Base-by-base conservation (phyloP, 2,329 filamentous ascomycete species). In the Paraphaeosphaeria minitans region DNA sequence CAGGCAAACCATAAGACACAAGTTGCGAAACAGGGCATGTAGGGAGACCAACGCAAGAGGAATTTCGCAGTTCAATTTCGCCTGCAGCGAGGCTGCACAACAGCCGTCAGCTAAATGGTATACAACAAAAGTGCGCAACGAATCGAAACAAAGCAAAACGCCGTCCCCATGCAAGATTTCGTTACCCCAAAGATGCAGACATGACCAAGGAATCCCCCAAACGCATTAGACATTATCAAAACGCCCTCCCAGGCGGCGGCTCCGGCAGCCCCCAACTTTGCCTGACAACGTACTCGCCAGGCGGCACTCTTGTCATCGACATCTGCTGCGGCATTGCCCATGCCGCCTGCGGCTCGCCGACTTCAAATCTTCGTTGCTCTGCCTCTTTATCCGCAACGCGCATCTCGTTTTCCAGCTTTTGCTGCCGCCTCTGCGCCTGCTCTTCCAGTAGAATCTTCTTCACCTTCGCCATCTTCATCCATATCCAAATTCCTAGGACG, bases 371-470 rank as follows among this genome's bases (percentile, higher is more conserved):
- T 31, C 58, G 13, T 33, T 55, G 46, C 22, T 35, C 54, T 0
- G 58, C 58, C 45, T 54, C 54, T 16, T 57, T 52, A 37, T 60
- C 58, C 13, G 46, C 21, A 22, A 35, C 24, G 31, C 29, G 50
- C 51, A 57, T 56, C 48, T 60, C 58, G 13, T 54, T 55, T 8
- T 31, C 21, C 19, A 60, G 22, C 29, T 56, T 67, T 52, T 64
- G 64, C 22, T 66, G 57, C 8, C 65, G 61, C 37, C 72, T 61
- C 37, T 63, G 29, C 46, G 66, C 67, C 57, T 75, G 73, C 65
- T 75, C 73, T n/a, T 75, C 72, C 4, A 75, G 41, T 19, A 75
- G 46, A 9, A 70, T 46, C 43, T 68, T 68, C 64, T 75, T 75
- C 37, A 75, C 66, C 22, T 61, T 67, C 24, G 63, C 58, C 73